Evolutionary conservation across 495 filamentous ascomycete species (phyloP), one percentile per base, ranked within the genome.

Genomic region (Podospora australis): DNA sequence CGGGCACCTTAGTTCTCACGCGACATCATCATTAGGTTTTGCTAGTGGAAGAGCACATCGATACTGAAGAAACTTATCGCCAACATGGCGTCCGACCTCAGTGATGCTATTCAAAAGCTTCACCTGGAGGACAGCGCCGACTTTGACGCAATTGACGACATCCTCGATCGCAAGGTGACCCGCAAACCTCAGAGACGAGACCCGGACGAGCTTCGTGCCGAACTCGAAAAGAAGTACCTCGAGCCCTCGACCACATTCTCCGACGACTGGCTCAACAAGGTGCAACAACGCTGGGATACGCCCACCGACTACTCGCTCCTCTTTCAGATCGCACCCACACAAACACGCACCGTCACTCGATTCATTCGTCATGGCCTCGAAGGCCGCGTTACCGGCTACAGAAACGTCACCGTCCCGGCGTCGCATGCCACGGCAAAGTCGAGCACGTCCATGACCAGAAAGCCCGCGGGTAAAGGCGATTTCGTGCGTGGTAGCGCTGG

Each of bases 401-500:
- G 82, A 60, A 90, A 97, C 67, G 86, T 97, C 41, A 96, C 92
- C 0, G 81, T 97, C 20, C 90, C 91, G 13, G 90, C 90, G 19
- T 83, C 78, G 49, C 91, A 87, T 48, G 88, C 88, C 1, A 97
- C 86, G 14, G 92, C 92, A 4, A 98, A 98, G 69, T 96, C 95
- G 58, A 96, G 90, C 19, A 98, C 94, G 0, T 96, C 90, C 0
- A 72, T 98, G 29, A 68, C 87, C 8, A 78, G 92, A 30, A 92
- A 92, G 56, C 91, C 91, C 21, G 92, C 90, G 30, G 81, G 79
- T 48, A 79, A 87, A 53, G 88, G 87, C 29, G 90, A 97, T 43
- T 95, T 97, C 63, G 90, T 98, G 17, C 78, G 92, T n/a, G 92
- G 92, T 13, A 90, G 86, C 16, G 87, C 90, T 17, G 94, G 92